Conservation (phyloP, 2,329 filamentous ascomycete genomes). For the Tetracladium maxilliforme region DNA sequence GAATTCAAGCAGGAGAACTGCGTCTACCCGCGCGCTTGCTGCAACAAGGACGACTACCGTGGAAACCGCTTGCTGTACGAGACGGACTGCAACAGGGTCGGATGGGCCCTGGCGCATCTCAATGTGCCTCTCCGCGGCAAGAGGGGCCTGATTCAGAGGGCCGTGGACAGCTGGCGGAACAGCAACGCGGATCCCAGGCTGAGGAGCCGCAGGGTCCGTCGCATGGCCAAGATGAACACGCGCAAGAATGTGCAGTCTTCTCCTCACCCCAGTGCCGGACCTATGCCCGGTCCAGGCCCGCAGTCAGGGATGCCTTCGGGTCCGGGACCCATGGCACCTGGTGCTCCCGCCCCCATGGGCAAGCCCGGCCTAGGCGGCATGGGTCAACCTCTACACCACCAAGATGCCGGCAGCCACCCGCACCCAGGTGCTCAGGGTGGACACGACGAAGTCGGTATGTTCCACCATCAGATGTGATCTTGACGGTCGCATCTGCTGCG, state of each 20-base stretch:
- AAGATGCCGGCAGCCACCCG: conserved; percentile 62
- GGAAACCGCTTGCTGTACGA: conserved; percentile 94
- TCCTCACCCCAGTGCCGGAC: conserved; percentile 38
- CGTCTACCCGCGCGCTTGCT: conserved; percentile 91
- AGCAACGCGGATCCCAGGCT: conserved; percentile 93
- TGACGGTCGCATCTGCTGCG: conserved; percentile 19
- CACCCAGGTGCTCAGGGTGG: conserved; percentile 53
- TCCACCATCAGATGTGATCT: conserved; percentile 73
- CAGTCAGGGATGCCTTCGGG: conserved; percentile 48
- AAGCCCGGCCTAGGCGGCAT: conserved; percentile 54
- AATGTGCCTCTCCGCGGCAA: conserved; percentile 87
- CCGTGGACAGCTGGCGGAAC: conserved; percentile 97
- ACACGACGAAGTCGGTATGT: conserved; percentile 92
- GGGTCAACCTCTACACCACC: conserved; percentile 47
- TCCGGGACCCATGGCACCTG: conserved; percentile 46
- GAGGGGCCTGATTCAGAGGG: conserved; percentile 87
- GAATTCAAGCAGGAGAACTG: conserved; percentile 99
- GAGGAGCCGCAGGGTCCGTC: conserved; percentile 77
- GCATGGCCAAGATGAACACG: conserved; percentile 92
- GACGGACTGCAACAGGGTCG: conserved; percentile 98
- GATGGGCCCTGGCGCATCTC: conserved; percentile 91
- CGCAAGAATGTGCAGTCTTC: conserved; percentile 56
- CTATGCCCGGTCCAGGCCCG: conserved; percentile 54
- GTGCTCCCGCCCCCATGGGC: conserved; percentile 38
- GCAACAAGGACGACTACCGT: conserved; percentile 87